These are phyloP conservation scores for Colletotrichum brevisporum DNA, from an alignment of 2,329 filamentous ascomycete species.

Conservation along the genomic window DNA sequence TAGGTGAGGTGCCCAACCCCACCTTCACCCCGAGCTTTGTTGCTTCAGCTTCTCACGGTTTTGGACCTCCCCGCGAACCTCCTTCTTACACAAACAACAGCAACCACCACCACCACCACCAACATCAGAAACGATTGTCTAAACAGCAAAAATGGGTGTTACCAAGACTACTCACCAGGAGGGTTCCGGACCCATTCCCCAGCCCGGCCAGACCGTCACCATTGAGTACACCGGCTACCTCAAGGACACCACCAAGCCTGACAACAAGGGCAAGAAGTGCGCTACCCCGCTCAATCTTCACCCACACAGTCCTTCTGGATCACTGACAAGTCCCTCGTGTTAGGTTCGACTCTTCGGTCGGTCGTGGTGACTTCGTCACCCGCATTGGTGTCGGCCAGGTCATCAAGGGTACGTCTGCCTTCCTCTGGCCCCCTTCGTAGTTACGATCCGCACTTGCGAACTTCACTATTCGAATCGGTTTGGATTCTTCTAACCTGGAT, in stretches of 20 bases:
- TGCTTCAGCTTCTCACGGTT: slow-evolving; percentile 20
- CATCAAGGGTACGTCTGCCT: slow-evolving; percentile 78
- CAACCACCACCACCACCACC: not conserved
- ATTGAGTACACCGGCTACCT: slow-evolving; percentile 95
- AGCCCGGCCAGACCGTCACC: slow-evolving; percentile 78
- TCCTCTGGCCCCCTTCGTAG: too few species aligned
- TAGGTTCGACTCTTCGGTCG: slow-evolving; percentile 92
- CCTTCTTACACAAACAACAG: slow-evolving; percentile 1
- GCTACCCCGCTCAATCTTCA: not conserved
- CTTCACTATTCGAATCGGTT: too few species aligned
- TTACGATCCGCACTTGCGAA: too few species aligned
- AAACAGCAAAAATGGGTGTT: slow-evolving; percentile 75
- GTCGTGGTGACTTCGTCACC: slow-evolving; percentile 81
- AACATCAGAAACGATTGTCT: not conserved
- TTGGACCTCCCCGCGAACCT: not conserved
- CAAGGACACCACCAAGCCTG: slow-evolving; percentile 73
- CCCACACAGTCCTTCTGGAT: not conserved
- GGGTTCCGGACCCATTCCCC: slow-evolving; percentile 75
- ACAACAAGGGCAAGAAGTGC: slow-evolving; percentile 80
- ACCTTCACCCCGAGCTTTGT: slow-evolving; percentile 26
- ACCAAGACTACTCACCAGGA: slow-evolving; percentile 73
- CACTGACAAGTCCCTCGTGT: slow-evolving; percentile 41
- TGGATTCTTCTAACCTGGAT: too few species aligned
- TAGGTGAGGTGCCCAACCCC: slow-evolving; percentile 19
- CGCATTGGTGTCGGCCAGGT: slow-evolving; percentile 86